phyloP scores from a whole-genome alignment of 805 yeast species.

The Wickerhamiella cacticola region DNA sequence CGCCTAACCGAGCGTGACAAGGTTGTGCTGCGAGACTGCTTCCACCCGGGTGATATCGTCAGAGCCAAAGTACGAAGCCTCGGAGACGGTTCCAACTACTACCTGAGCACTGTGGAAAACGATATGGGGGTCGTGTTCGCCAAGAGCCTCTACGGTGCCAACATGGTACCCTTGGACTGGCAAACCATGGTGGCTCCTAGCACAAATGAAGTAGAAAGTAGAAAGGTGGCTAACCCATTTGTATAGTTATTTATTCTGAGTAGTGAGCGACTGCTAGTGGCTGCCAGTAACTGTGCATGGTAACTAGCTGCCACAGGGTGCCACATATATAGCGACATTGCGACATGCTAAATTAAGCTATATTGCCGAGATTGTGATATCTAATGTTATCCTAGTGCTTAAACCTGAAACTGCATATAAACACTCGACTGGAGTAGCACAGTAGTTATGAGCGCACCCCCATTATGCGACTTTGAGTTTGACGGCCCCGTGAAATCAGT shows the following conservation, averaged over 20 bases:
- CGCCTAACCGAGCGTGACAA: constrained; percentile 84
- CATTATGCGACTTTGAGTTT: not conserved
- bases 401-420: no score
- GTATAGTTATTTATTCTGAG: constrained; percentile 21
- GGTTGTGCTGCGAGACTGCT: constrained; percentile 65
- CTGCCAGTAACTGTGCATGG: no score
- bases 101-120: constrained; percentile 76
- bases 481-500: not conserved
- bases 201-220: constrained; percentile 60
- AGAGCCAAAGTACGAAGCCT: constrained; percentile 68
- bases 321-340: not conserved
- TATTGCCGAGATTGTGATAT: no score
- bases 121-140: constrained; percentile 94
- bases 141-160: constrained; percentile 53
- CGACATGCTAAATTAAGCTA: not conserved
- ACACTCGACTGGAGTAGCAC: no score
- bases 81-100: constrained; percentile 91
- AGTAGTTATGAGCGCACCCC: not conserved
- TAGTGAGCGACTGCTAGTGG: no score
- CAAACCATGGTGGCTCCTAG: constrained; percentile 75
- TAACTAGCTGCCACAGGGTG: no score
- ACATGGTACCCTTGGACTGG: constrained; percentile 90
- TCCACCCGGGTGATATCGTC: constrained; percentile 85
- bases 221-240: constrained; percentile 89
- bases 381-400: no score